phyloP scores from a whole-genome alignment of 1,139 yeast species.

The Yamadazyma atmosphaerica region DNA sequence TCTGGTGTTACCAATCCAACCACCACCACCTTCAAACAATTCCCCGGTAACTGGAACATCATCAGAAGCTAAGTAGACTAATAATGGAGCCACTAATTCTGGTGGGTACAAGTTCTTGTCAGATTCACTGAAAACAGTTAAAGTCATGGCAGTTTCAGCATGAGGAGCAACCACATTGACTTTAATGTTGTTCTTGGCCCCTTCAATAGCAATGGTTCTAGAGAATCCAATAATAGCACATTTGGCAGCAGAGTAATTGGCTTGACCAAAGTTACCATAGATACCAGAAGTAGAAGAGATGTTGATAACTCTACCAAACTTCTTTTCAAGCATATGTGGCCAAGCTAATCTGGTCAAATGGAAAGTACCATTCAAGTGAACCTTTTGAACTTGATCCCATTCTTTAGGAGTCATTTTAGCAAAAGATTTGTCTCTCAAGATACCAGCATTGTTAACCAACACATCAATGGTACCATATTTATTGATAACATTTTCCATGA shows the following conservation, averaged over 20 bases:
- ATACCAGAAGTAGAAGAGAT: slow-evolving; percentile 95
- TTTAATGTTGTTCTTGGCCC: slow-evolving; percentile 72
- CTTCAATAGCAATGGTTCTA: slow-evolving; percentile 86
- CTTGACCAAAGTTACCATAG: slow-evolving; percentile 96
- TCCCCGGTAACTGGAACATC: slow-evolving; percentile 56
- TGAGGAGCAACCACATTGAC: slow-evolving; percentile 93
- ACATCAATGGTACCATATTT: slow-evolving; percentile 84
- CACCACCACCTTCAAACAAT: slow-evolving; percentile 63
- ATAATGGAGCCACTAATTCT: slow-evolving; percentile 86
- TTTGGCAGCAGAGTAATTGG: slow-evolving; percentile 94
- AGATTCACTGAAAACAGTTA: slow-evolving; percentile 72
- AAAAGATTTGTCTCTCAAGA: slow-evolving; percentile 87
- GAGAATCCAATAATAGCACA: slow-evolving; percentile 85
- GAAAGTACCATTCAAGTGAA: slow-evolving; percentile 82
- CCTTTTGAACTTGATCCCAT: slow-evolving; percentile 80
- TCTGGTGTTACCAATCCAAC: slow-evolving; percentile 94
- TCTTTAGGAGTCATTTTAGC: slow-evolving; percentile 79
- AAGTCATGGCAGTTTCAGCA: slow-evolving; percentile 97
- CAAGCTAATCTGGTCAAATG: slow-evolving; percentile 87
- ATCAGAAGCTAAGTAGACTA: slow-evolving; percentile 74
- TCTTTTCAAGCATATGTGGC: slow-evolving; percentile 82
- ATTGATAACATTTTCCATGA: slow-evolving; percentile 75
- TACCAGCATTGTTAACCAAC: slow-evolving; percentile 91
- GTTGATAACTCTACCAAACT: slow-evolving; percentile 80
- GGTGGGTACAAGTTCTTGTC: slow-evolving; percentile 86